phyloP scores from a whole-genome alignment of 768 basidiomycete genomes.

The Galerina sulciceps region DNA sequence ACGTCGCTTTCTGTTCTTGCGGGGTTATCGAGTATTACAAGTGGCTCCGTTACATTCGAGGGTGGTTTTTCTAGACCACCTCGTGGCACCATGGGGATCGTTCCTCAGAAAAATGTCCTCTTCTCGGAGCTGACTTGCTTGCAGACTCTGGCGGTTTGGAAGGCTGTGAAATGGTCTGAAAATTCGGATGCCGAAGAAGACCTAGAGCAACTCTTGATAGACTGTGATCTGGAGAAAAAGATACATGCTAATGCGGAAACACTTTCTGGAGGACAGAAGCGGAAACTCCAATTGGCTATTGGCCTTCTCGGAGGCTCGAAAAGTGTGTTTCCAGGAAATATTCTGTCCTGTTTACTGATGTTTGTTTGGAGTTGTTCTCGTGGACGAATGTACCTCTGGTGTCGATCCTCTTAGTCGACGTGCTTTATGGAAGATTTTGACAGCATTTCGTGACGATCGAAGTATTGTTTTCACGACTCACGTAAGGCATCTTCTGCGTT shows the following conservation, averaged over 20 bases:
- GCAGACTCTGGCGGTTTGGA: slow-evolving; percentile 76
- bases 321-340: slow-evolving; percentile 38
- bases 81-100: slow-evolving; percentile 75
- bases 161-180: slow-evolving; percentile 65
- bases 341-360: neutral
- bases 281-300: slow-evolving; percentile 81
- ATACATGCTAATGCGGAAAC: slow-evolving; percentile 67
- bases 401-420: slow-evolving; percentile 82
- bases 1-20: slow-evolving; percentile 72
- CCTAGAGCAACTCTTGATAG: slow-evolving; percentile 64
- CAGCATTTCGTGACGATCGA: slow-evolving; percentile 64
- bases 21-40: slow-evolving; percentile 60
- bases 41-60: slow-evolving; percentile 60
- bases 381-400: slow-evolving; percentile 78
- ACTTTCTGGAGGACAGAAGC: slow-evolving; percentile 80
- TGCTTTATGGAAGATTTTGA: slow-evolving; percentile 77
- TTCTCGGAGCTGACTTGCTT: slow-evolving; percentile 77
- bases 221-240: slow-evolving; percentile 75
- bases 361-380: slow-evolving; percentile 49
- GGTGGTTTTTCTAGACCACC: slow-evolving; percentile 57
- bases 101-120: slow-evolving; percentile 84
- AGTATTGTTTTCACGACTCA: slow-evolving; percentile 83
- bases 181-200: slow-evolving; percentile 56
- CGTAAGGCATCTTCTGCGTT: slow-evolving; percentile 40
- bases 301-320: slow-evolving; percentile 78